phyloP scores from a whole-genome alignment of 106 monocot genomes.

The Vanilla planifolia region DNA sequence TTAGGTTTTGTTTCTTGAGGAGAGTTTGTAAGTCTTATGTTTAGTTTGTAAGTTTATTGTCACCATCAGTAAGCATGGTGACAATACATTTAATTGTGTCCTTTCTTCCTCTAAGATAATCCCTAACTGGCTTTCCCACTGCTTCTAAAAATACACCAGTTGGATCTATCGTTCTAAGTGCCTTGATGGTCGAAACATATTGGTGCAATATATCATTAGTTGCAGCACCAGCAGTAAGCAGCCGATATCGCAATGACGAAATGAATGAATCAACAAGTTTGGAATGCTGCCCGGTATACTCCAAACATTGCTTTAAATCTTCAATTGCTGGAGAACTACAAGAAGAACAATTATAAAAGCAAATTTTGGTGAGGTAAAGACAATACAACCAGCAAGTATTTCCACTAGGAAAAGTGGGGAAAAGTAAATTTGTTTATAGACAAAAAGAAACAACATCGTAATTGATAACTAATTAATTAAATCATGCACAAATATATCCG shows the following conservation, averaged over 20 bases:
- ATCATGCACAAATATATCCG: background rate
- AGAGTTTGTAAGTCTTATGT: too few relatives aligned
- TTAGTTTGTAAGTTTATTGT: too few relatives aligned
- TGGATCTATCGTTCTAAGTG: slow-evolving; percentile 83
- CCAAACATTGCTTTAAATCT: slow-evolving; percentile 86
- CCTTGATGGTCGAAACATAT: slow-evolving; percentile 98
- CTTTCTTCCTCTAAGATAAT: slow-evolving; percentile 90
- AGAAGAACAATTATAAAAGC: slow-evolving; percentile 14
- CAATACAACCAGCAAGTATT: background rate
- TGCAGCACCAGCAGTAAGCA: slow-evolving; percentile 97
- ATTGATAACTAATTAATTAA: too few relatives aligned
- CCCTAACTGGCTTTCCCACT: slow-evolving; percentile 93
- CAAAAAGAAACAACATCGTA: too few relatives aligned
- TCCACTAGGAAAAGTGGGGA: background rate
- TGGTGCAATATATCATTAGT: slow-evolving; percentile 99
- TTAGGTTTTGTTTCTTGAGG: too few relatives aligned
- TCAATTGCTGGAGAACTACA: slow-evolving; percentile 93
- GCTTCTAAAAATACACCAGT: slow-evolving; percentile 95
- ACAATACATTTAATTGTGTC: slow-evolving; percentile 99
- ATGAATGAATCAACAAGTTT: slow-evolving; percentile 98
- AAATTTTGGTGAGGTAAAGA: too few relatives aligned
- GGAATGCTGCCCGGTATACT: slow-evolving; percentile 94
- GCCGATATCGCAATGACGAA: slow-evolving; percentile 72
- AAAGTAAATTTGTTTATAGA: background rate
- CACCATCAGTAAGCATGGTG: slow-evolving; percentile 98